These are phyloP conservation scores for Telfairia occidentalis DNA, from an alignment of 331 rosid genomes.

Conservation along the genomic window DNA sequence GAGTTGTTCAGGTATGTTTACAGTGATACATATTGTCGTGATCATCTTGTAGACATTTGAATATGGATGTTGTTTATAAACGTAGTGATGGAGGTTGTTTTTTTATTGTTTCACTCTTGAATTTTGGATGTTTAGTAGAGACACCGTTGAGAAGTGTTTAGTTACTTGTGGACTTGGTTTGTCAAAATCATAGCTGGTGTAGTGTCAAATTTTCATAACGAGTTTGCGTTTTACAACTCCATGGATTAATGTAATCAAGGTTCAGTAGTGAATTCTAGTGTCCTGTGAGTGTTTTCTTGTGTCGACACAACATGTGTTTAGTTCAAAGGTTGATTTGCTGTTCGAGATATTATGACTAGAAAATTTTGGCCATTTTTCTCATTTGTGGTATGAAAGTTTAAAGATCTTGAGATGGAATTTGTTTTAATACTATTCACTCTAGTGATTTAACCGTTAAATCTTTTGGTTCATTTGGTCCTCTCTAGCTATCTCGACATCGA, in stretches of 20 bases:
- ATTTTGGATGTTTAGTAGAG: neutral
- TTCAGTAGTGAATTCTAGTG: neutral
- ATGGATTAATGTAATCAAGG: neutral
- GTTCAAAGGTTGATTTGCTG: neutral
- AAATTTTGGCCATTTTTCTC: neutral
- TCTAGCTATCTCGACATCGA: neutral
- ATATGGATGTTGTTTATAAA: neutral
- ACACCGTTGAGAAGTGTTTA: neutral
- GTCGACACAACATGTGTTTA: neutral
- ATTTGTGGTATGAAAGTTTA: neutral
- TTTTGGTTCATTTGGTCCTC: neutral
- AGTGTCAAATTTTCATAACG: neutral
- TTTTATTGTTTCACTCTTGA: neutral
- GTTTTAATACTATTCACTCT: neutral
- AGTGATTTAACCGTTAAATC: neutral
- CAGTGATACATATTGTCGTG: neutral
- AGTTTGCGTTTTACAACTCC: neutral
- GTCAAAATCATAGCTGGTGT: neutral
- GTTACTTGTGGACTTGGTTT: neutral
- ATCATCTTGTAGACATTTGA: neutral
- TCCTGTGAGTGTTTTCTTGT: neutral
- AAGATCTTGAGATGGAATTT: neutral
- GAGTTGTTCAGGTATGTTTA: neutral
- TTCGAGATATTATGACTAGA: neutral
- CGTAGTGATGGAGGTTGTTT: neutral